Conservation (phyloP, 2,329 filamentous ascomycete species). For the Penicillium olsonii region DNA sequence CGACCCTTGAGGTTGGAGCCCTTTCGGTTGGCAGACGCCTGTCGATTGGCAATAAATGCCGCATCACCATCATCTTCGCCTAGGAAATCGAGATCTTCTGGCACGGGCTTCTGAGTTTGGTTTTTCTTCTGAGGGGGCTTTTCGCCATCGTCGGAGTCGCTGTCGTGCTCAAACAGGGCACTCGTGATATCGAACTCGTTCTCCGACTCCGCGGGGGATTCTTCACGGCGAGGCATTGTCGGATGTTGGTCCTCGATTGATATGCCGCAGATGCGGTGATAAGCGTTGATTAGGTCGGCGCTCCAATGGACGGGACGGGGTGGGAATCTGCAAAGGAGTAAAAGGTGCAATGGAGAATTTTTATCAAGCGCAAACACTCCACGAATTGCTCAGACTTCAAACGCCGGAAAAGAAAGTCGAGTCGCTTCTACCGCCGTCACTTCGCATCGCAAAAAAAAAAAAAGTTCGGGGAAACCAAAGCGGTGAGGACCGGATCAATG, state of each 20-base stretch:
- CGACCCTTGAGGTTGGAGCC: conserved; percentile 77
- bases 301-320: neutral
- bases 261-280: conserved; percentile 13
- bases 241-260: conserved; percentile 9
- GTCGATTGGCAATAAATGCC: conserved; percentile 85
- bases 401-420: conserved; percentile 11
- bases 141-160: conserved; percentile 47
- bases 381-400: conserved; percentile 8
- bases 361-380: neutral
- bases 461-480: conserved; percentile 19
- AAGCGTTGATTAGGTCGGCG: conserved; percentile 10
- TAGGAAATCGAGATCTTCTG: conserved; percentile 54
- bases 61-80: conserved; percentile 68
- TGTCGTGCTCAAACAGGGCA: conserved; percentile 67
- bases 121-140: conserved; percentile 53
- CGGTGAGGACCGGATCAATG: conserved; percentile 16
- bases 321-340: neutral
- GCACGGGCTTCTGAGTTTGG: conserved; percentile 32
- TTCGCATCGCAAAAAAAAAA: conserved; percentile 21
- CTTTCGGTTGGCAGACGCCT: conserved; percentile 87
- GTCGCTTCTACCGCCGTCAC: conserved; percentile 11
- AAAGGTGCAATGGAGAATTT: neutral
- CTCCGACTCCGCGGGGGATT: conserved; percentile 83
- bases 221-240: conserved; percentile 69
- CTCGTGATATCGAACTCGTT: conserved; percentile 87